A percentile compares a stretch with the other conserved stretches of the same genome.
Conservation (phyloP, 345 rosid genomes). For the Citrus reticulata region DNA sequence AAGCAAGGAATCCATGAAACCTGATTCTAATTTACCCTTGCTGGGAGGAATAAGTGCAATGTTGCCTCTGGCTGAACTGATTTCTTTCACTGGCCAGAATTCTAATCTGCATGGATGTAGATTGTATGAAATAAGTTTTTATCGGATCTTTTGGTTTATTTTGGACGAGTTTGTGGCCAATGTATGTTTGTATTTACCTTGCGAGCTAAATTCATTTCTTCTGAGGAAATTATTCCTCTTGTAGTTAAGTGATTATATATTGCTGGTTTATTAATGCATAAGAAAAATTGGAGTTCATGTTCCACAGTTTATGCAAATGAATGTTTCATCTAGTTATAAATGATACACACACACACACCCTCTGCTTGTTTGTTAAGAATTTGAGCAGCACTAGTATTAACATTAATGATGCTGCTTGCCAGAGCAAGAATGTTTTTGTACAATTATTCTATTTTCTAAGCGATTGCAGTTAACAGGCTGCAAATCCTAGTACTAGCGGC, state of each 20-base stretch:
- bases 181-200: not conserved
- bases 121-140: conserved; percentile 1
- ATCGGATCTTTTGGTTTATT: not conserved
- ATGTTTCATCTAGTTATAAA: not conserved
- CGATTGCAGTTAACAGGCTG: not conserved
- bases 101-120: not conserved
- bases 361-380: not conserved
- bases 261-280: not conserved
- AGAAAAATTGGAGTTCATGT: not conserved
- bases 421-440: too few relatives aligned
- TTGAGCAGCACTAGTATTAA: not conserved
- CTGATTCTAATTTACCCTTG: not conserved
- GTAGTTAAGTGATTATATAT: not conserved
- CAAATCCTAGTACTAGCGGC: not conserved
- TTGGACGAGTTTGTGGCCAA: not conserved
- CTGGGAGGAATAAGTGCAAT: conserved; percentile 8
- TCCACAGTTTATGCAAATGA: not conserved
- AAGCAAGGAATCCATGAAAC: conserved; percentile 31
- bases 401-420: too few relatives aligned
- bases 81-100: not conserved
- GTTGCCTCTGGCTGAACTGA: conserved; percentile 1
- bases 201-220: not conserved
- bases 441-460: too few relatives aligned
- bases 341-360: not conserved
- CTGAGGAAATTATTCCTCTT: not conserved